Evolutionary conservation across 257 asterid genomes (phyloP).

Genomic region (Paraleonurus japonicus): DNA sequence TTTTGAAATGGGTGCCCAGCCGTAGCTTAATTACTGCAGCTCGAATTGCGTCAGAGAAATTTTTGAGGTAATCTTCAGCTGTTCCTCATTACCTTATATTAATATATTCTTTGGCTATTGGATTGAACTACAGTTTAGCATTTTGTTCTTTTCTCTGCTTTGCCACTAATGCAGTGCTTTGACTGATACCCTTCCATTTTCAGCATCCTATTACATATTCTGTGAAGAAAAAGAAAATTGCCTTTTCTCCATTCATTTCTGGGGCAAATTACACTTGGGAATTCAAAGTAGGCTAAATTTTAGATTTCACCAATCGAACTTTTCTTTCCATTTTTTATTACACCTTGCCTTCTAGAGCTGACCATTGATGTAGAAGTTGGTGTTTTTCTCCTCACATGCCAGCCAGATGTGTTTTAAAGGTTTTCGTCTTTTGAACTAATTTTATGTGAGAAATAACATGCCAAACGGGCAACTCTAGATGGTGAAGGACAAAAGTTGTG

Average conservation of each 20-base stretch:
- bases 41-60: slow-evolving; percentile 74
- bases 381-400: background rate
- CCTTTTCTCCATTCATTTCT: background rate
- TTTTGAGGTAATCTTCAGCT: slow-evolving; percentile 52
- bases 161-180: background rate
- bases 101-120: background rate
- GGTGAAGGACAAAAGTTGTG: background rate
- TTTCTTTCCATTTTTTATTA: too few relatives aligned
- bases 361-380: background rate
- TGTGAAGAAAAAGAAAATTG: background rate
- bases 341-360: background rate
- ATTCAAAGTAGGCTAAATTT: background rate
- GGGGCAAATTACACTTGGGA: background rate
- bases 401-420: background rate
- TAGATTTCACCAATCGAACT: background rate
- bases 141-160: background rate
- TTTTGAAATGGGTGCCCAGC: slow-evolving; percentile 75
- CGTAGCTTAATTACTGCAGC: slow-evolving; percentile 62
- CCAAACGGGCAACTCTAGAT: background rate
- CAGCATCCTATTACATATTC: slow-evolving; percentile 3
- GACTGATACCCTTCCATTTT: background rate
- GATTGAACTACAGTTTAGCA: background rate
- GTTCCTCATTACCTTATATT: background rate
- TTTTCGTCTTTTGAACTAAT: background rate
- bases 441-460: background rate